phyloP scores from a whole-genome alignment of 2,329 filamentous ascomycete species.

The Thielaviopsis punctulata region DNA sequence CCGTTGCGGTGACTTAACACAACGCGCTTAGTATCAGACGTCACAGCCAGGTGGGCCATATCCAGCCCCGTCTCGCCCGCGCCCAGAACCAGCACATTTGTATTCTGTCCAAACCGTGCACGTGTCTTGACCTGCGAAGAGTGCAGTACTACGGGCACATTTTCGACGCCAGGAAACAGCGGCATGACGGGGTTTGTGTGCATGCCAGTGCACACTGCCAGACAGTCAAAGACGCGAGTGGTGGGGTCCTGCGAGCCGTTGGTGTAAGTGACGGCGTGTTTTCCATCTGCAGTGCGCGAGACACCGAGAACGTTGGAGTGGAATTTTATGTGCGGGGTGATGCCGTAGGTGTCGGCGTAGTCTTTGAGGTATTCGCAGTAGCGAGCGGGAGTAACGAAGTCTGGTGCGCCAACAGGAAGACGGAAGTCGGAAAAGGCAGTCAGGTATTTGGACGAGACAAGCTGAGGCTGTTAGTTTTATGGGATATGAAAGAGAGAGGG shows the following conservation, averaged over 20 bases:
- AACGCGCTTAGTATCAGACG: conserved; percentile 24
- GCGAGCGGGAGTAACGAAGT: conserved; percentile 24
- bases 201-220: conserved; percentile 29
- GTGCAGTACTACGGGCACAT: conserved; percentile 20
- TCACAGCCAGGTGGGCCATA: conserved; percentile 27
- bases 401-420: conserved; percentile 23
- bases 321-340: conserved; percentile 23
- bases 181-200: conserved; percentile 26
- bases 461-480: too few species aligned
- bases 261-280: not conserved
- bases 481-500: not conserved
- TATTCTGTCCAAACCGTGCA: conserved; percentile 23
- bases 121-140: conserved; percentile 26
- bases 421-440: conserved; percentile 34
- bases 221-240: conserved; percentile 23
- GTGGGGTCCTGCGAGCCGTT: too few species aligned
- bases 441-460: conserved; percentile 32
- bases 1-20: conserved; percentile 28
- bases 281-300: not conserved
- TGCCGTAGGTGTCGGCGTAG: conserved; percentile 23
- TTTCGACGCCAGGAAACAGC: conserved; percentile 22
- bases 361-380: conserved; percentile 27
- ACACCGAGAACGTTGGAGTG: conserved; percentile 12
- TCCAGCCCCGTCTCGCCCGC: conserved; percentile 31
- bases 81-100: conserved; percentile 26